Percentiles rank a stretch among this genome's conserved stretches.
Conservation (phyloP, 148 eudicot species). For the Vaccinium myrtillus region DNA sequence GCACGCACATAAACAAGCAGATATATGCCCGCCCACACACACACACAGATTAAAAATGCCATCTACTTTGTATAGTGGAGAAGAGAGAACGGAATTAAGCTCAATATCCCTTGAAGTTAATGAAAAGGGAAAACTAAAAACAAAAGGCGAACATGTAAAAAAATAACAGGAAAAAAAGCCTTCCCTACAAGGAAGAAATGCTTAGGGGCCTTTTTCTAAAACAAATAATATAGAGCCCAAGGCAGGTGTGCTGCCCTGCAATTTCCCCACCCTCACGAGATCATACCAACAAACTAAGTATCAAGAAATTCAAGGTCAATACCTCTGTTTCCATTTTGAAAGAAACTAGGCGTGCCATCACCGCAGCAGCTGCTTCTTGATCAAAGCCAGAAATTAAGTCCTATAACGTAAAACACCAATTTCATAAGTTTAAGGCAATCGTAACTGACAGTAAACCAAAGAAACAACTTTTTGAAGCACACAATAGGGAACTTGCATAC, state of each 20-base stretch:
- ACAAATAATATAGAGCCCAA: too few species aligned
- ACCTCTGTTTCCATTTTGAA: conserved; percentile 99
- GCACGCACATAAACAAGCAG: not conserved
- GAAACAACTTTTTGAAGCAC: not conserved
- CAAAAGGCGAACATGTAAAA: not conserved
- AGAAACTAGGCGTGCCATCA: conserved; percentile 86
- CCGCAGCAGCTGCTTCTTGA: conserved; percentile 98
- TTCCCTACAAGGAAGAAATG: too few species aligned
- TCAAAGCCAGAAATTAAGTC: conserved; percentile 94
- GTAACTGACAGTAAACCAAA: not conserved
- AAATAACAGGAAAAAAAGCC: not conserved
- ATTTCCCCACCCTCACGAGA: not conserved
- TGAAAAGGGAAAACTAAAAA: not conserved
- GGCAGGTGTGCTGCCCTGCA: not conserved
- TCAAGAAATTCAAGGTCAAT: conserved; percentile 13
- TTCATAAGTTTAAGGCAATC: not conserved
- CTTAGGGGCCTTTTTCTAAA: too few species aligned
- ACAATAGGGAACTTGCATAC: not conserved
- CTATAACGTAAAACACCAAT: conserved; percentile 29
- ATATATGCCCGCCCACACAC: not conserved
- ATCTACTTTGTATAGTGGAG: too few species aligned
- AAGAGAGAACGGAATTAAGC: not conserved
- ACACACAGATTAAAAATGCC: not conserved
- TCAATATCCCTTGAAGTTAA: not conserved
- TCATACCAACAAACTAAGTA: not conserved